Conservation (phyloP, 768 basidiomycete species). For the Trametes cingulata region DNA sequence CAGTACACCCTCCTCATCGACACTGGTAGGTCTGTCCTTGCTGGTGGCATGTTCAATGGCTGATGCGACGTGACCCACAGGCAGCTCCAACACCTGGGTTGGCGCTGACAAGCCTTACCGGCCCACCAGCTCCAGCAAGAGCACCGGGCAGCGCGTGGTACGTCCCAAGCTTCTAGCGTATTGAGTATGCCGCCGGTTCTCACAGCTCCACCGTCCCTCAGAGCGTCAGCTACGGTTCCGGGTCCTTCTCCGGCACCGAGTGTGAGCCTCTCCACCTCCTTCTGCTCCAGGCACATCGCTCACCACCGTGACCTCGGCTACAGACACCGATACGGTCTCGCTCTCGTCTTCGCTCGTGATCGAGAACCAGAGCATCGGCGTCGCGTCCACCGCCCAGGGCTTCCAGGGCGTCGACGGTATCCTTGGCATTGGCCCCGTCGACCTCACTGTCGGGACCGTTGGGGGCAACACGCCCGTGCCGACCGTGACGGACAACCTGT, state of each 20-base stretch:
- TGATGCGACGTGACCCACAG: slow-evolving; percentile 24
- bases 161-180: slow-evolving; percentile 30
- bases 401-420: slow-evolving; percentile 54
- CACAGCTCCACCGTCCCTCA: slow-evolving; percentile 24
- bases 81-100: slow-evolving; percentile 57
- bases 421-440: slow-evolving; percentile 54
- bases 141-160: slow-evolving; percentile 38
- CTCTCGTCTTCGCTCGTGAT: slow-evolving; percentile 44
- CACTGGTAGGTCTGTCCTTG: slow-evolving; percentile 41
- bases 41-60: not conserved
- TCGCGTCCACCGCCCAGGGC: slow-evolving; percentile 44
- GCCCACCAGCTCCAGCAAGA: slow-evolving; percentile 46
- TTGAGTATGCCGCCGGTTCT: not conserved
- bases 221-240: slow-evolving; percentile 57
- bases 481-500: slow-evolving; percentile 61
- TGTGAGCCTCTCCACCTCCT: slow-evolving; percentile 35
- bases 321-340: slow-evolving; percentile 51
- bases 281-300: not conserved
- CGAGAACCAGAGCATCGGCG: slow-evolving; percentile 49
- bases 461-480: slow-evolving; percentile 41
- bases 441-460: slow-evolving; percentile 50
- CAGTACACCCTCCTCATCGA: slow-evolving; percentile 57
- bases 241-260: slow-evolving; percentile 53
- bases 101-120: slow-evolving; percentile 51
- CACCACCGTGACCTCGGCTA: not conserved